A percentile compares a stretch with the other conserved stretches of the same genome.
These are phyloP conservation scores for Trypanosoma rangeli DNA, from an alignment of 208 protist genomes.

Conservation along the genomic window DNA sequence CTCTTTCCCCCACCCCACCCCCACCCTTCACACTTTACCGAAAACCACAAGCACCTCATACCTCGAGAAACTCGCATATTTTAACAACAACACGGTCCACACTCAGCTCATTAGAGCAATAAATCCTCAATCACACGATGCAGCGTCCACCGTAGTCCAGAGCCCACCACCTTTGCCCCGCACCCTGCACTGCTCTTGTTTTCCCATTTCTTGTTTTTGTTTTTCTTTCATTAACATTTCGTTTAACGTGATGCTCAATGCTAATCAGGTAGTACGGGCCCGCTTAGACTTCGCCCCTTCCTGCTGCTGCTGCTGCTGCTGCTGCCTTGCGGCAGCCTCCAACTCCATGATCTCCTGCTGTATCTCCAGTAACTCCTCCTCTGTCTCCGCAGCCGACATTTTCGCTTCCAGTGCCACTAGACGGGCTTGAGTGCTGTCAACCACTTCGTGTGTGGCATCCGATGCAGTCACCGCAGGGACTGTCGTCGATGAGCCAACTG, in stretches of 20 bases:
- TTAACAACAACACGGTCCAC: not conserved
- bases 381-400: constrained; percentile 69
- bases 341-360: constrained; percentile 82
- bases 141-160: not conserved
- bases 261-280: constrained; percentile 9
- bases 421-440: constrained; percentile 44
- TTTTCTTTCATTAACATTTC: not conserved
- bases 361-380: constrained; percentile 68
- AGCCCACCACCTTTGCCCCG: not conserved
- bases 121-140: not conserved
- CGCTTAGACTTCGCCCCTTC: constrained; percentile 15
- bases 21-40: not conserved
- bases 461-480: not conserved
- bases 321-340: constrained; percentile 25
- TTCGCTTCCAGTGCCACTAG: constrained; percentile 68
- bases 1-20: too few species aligned
- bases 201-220: not conserved
- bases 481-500: not conserved
- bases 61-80: not conserved
- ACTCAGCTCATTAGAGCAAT: not conserved
- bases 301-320: constrained; percentile 21
- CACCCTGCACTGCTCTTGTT: not conserved
- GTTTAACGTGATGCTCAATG: not conserved
- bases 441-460: constrained; percentile 20
- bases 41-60: not conserved